These are phyloP conservation scores for Sphaerulina musiva DNA, from an alignment of 2,329 filamentous ascomycete species.

Conservation along the genomic window DNA sequence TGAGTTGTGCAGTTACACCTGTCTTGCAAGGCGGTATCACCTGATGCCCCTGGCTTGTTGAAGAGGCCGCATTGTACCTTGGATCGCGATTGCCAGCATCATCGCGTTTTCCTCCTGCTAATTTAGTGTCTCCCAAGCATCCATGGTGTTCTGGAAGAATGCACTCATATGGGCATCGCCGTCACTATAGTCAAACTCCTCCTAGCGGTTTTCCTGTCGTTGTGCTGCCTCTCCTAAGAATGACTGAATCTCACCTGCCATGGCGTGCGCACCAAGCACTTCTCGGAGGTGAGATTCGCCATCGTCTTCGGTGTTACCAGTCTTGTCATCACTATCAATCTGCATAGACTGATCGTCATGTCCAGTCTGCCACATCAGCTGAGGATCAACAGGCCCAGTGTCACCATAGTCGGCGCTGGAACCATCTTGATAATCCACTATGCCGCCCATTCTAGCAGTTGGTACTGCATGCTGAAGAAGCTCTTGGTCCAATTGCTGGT, in stretches of 20 bases:
- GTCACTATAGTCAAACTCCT: neutral
- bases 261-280: constrained; percentile 2
- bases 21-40: no score
- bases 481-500: constrained; percentile 1
- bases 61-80: no score
- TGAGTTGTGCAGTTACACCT: no score
- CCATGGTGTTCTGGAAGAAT: no score
- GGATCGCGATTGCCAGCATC: no score
- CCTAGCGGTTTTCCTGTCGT: constrained; percentile 1
- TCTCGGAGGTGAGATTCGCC: constrained; percentile 1
- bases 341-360: neutral
- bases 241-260: constrained; percentile 3
- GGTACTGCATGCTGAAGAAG: constrained; percentile 11
- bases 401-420: neutral
- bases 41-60: no score
- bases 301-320: neutral
- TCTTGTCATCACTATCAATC: constrained; percentile 1
- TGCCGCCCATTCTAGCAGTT: constrained; percentile 31
- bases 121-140: no score
- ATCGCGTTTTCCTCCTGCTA: no score
- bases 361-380: constrained; percentile 6
- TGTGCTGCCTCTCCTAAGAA: constrained; percentile 4
- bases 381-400: constrained; percentile 6
- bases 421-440: neutral
- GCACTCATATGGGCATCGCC: neutral